phyloP scores from a whole-genome alignment of 345 rosid species.

The Eutrema yunnanense region DNA sequence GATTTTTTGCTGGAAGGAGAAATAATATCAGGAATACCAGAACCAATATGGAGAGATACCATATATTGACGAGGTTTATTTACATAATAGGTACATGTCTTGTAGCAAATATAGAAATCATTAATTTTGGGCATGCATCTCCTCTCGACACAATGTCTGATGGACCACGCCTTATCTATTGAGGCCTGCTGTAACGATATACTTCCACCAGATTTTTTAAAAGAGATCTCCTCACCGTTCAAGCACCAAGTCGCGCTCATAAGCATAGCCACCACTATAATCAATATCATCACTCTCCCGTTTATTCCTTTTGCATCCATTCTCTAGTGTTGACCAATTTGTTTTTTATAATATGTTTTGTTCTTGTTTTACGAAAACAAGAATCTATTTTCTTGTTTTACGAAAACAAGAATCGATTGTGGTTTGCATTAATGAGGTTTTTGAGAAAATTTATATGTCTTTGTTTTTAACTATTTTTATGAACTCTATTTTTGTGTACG shows the following conservation, averaged over 20 bases:
- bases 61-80: background rate
- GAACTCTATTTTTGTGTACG: background rate
- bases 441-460: background rate
- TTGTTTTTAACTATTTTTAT: background rate
- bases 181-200: background rate
- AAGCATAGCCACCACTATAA: background rate
- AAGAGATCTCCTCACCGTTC: background rate
- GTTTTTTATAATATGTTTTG: background rate
- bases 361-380: too few relatives aligned
- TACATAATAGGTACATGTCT: background rate
- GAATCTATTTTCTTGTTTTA: background rate
- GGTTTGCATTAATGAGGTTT: background rate
- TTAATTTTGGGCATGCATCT: background rate
- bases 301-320: background rate
- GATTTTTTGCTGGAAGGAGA: background rate
- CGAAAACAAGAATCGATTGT: background rate
- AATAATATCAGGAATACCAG: background rate
- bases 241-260: background rate
- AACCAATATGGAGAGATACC: background rate
- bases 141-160: background rate
- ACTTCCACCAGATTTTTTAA: background rate
- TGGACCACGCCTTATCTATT: background rate
- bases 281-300: background rate
- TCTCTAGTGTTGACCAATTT: background rate
- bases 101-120: background rate